phyloP scores from a whole-genome alignment of 805 yeast species.

The Candida quercuum region DNA sequence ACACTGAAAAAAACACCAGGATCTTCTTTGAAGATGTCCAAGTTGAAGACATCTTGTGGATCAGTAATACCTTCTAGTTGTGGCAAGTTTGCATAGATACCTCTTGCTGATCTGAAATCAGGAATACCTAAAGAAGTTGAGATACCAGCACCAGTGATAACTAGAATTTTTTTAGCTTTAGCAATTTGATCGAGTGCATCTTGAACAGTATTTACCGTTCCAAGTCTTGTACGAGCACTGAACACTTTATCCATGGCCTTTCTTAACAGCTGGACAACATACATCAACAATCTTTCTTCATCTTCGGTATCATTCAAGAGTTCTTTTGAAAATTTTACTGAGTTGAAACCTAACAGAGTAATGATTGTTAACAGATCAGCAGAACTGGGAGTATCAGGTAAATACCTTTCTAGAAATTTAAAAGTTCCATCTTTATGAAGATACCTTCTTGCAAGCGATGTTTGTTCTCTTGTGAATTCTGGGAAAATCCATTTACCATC shows the following conservation, averaged over 20 bases:
- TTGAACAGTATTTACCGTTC: constrained; percentile 50
- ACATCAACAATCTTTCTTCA: constrained; percentile 40
- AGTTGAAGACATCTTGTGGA: constrained; percentile 87
- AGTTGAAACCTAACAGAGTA: constrained; percentile 55
- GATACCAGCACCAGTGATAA: constrained; percentile 90
- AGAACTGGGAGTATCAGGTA: constrained; percentile 56
- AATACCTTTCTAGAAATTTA: constrained; percentile 52
- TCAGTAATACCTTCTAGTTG: constrained; percentile 79
- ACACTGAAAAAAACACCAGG: constrained; percentile 82
- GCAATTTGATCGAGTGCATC: constrained; percentile 49
- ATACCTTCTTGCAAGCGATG: constrained; percentile 42
- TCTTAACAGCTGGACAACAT: constrained; percentile 47
- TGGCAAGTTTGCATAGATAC: constrained; percentile 67
- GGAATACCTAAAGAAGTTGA: constrained; percentile 89
- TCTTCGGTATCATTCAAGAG: constrained; percentile 26
- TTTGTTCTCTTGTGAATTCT: constrained; percentile 34
- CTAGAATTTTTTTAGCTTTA: constrained; percentile 57
- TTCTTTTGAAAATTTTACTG: constrained; percentile 11
- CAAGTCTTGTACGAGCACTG: constrained; percentile 48
- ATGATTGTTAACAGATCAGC: constrained; percentile 54
- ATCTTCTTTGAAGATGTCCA: constrained; percentile 62
- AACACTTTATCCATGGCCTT: constrained; percentile 62
- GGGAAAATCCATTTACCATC: constrained; percentile 32
- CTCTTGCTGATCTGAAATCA: constrained; percentile 85
- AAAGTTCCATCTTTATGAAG: constrained; percentile 57